Conservation (phyloP, 108 stramenopile genomes). For the Cyclotella choctawhatcheeana region DNA sequence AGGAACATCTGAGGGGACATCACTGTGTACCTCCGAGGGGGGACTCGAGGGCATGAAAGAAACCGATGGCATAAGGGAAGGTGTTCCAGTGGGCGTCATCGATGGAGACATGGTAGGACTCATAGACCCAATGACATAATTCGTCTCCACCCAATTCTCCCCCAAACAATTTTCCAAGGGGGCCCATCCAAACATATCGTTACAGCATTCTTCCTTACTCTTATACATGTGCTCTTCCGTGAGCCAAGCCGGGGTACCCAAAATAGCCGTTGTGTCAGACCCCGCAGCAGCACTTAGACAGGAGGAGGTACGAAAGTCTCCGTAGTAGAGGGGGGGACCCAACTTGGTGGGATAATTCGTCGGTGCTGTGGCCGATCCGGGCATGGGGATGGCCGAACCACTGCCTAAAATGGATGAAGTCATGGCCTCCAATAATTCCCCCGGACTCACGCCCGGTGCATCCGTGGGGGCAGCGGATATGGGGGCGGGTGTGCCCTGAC, state of each 20-base stretch:
- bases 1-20: background rate
- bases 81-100: background rate
- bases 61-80: slow-evolving; percentile 6
- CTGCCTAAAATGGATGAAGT: background rate
- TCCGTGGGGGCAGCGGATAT: background rate
- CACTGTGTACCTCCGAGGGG: slow-evolving; percentile 1
- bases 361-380: background rate
- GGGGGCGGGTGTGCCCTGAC: background rate
- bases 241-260: slow-evolving; percentile 16
- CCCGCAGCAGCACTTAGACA: slow-evolving; percentile 12
- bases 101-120: slow-evolving; percentile 19
- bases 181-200: slow-evolving; percentile 27
- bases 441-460: background rate
- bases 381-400: background rate
- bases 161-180: slow-evolving; percentile 35
- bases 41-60: background rate
- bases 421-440: slow-evolving; percentile 1
- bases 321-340: slow-evolving; percentile 23
- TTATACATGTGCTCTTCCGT: slow-evolving; percentile 22
- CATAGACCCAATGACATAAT: slow-evolving; percentile 25
- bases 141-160: slow-evolving; percentile 17
- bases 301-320: slow-evolving; percentile 37
- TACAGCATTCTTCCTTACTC: slow-evolving; percentile 30
- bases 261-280: background rate
- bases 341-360: slow-evolving; percentile 28